phyloP scores from a whole-genome alignment of 805 yeast species.

The Teunomyces aglyptinius region DNA sequence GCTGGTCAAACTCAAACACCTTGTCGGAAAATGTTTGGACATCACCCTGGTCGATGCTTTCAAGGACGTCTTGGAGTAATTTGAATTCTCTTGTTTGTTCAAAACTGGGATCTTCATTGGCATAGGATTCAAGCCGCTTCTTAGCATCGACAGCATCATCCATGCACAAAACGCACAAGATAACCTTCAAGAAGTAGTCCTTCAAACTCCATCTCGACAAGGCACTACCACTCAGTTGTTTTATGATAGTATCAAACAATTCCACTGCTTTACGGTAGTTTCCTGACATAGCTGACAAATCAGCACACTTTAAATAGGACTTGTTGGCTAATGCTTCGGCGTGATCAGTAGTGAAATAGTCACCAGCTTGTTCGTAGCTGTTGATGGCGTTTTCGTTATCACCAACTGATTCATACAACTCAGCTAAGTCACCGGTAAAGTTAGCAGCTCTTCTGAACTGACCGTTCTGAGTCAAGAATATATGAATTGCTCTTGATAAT shows the following conservation, averaged over 20 bases:
- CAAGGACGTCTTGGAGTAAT: slow-evolving; percentile 62
- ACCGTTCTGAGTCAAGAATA: slow-evolving; percentile 80
- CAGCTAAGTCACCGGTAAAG: slow-evolving; percentile 87
- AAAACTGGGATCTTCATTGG: slow-evolving; percentile 74
- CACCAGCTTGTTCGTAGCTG: slow-evolving; percentile 90
- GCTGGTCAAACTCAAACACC: slow-evolving; percentile 83
- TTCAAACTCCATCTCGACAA: slow-evolving; percentile 88
- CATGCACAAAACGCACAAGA: slow-evolving; percentile 78
- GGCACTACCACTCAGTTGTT: slow-evolving; percentile 68
- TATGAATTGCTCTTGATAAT: slow-evolving; percentile 70
- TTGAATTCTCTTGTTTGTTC: slow-evolving; percentile 72
- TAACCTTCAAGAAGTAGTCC: slow-evolving; percentile 84
- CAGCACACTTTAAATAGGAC: slow-evolving; percentile 86
- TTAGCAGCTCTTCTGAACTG: slow-evolving; percentile 97
- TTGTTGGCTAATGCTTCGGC: slow-evolving; percentile 89
- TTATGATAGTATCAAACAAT: slow-evolving; percentile 74
- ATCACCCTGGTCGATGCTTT: slow-evolving; percentile 78
- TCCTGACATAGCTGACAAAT: slow-evolving; percentile 68
- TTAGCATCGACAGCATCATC: slow-evolving; percentile 86
- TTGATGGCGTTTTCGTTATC: slow-evolving; percentile 68
- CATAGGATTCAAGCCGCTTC: slow-evolving; percentile 61
- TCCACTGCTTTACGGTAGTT: slow-evolving; percentile 73
- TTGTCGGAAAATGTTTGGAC: slow-evolving; percentile 69
- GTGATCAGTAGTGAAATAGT: slow-evolving; percentile 91
- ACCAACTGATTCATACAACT: slow-evolving; percentile 70